phyloP scores from a whole-genome alignment of 495 filamentous ascomycete genomes.

The Penicillium soppii region DNA sequence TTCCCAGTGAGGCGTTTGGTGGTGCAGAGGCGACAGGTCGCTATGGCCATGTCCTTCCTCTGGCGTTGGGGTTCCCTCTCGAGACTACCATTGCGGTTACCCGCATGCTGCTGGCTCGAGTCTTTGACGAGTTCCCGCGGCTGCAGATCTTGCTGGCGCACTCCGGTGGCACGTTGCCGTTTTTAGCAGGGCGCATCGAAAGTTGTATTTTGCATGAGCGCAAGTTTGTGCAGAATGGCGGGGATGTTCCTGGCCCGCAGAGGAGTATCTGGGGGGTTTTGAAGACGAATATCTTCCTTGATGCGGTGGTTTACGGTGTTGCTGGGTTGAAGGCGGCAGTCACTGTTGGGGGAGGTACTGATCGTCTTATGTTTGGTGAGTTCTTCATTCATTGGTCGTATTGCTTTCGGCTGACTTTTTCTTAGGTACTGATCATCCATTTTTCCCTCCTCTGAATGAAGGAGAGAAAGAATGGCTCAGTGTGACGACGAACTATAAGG shows the following conservation, averaged over 20 bases:
- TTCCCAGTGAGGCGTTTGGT: constrained; percentile 78
- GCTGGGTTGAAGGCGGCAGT: constrained; percentile 75
- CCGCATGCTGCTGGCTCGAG: constrained; percentile 78
- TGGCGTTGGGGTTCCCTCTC: constrained; percentile 86
- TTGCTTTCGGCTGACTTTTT: constrained; percentile 8
- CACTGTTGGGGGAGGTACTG: constrained; percentile 48
- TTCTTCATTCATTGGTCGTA: neutral
- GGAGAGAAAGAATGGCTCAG: constrained; percentile 74
- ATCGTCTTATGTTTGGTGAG: constrained; percentile 75
- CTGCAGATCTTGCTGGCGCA: constrained; percentile 81
- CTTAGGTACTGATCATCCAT: constrained; percentile 83
- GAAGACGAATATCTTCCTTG: constrained; percentile 82
- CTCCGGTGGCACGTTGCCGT: constrained; percentile 84
- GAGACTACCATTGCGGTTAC: constrained; percentile 93
- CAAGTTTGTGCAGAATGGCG: constrained; percentile 56
- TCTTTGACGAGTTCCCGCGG: constrained; percentile 75
- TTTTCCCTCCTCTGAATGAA: constrained; percentile 78
- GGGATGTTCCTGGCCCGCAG: constrained; percentile 49
- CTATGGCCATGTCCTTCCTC: constrained; percentile 86
- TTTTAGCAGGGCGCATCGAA: constrained; percentile 85
- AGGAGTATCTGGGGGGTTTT: constrained; percentile 74
- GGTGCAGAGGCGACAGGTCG: constrained; percentile 46
- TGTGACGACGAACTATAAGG: constrained; percentile 73
- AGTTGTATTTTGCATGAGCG: constrained; percentile 85
- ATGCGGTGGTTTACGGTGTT: constrained; percentile 80